These are phyloP conservation scores for Sanghuangporus weigelae DNA, from an alignment of 1,284 basidiomycete species.

Conservation along the genomic window DNA sequence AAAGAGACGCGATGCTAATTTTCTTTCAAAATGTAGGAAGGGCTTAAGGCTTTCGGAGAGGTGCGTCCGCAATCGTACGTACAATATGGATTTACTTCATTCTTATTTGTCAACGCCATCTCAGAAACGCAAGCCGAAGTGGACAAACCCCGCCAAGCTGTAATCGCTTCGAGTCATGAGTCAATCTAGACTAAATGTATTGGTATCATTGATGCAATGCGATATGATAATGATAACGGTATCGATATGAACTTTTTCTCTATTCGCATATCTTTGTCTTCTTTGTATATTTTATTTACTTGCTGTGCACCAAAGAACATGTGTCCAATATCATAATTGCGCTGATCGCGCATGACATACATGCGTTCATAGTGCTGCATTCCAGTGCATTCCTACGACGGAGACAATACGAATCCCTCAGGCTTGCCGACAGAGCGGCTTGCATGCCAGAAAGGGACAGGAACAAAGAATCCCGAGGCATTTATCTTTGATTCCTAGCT, in stretches of 20 bases:
- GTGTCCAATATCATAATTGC: no score
- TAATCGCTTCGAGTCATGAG: slow-evolving; percentile 26
- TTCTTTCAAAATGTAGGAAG: slow-evolving; percentile 35
- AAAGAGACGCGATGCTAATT: background rate
- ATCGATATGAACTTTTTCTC: background rate
- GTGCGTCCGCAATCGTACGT: slow-evolving; percentile 27
- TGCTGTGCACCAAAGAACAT: background rate
- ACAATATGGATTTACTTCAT: slow-evolving; percentile 4
- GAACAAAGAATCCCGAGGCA: no score
- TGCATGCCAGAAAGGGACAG: no score
- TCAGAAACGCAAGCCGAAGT: slow-evolving; percentile 54
- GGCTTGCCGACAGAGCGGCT: no score
- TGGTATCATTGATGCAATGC: background rate
- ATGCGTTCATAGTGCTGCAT: no score
- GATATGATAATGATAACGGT: background rate
- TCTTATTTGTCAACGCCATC: slow-evolving; percentile 16
- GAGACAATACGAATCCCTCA: no score
- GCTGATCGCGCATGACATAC: no score
- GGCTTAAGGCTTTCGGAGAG: slow-evolving; percentile 40
- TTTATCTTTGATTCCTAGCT: no score
- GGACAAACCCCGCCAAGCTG: slow-evolving; percentile 57
- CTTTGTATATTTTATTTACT: background rate
- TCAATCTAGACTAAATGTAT: background rate
- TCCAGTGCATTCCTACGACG: no score
- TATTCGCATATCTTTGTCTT: background rate